Evolutionary conservation across 1,284 basidiomycete genomes (phyloP), one percentile per base, ranked within the genome.

Genomic region (Apiotrichum akiyoshidainum): DNA sequence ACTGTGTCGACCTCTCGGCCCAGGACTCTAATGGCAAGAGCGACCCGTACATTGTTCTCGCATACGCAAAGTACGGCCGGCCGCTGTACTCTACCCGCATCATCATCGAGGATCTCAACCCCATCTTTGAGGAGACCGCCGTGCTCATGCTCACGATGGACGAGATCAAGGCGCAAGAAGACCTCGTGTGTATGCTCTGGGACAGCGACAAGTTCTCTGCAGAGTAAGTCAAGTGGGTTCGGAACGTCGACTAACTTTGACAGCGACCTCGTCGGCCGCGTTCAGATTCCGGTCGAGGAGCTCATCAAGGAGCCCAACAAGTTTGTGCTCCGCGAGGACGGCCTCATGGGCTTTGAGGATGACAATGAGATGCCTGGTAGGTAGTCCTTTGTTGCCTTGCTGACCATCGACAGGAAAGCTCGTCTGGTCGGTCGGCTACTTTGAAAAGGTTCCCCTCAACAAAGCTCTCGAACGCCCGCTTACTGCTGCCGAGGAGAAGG

Each of bases 51-150:
- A 80, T 85, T 58, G 83, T 85, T 1, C 65, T 78, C 1, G 77
- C 77, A 19, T 78, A 77, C 58, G 77, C 77, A 65, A 78, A 78
- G 72, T 82, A 81, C 64, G 86, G 85, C 9, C 87, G 86, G 69
- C 83, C 86, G 0, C 70, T 89, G 4, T 89, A 87, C 81, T 86
- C 85, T 33, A 88, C 86, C 4, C 81, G 88, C 48, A 86, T 89
- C 70, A 86, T 89, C 67, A 78, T 83, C 46, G 80, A 80, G 17
- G 85, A 87, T 61, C 76, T 83, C 21, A 83, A 86, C 65, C 88
- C 88, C 3, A 83, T 88, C 5, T 92, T 83, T 80, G 88, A 90
- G 69, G 90, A 92, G 78, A 87, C 85, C 0, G 83, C 85, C 0
- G 82, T 85, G 14, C 67, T 92, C 7, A 78, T 89, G 1, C 81